Conservation (phyloP, 768 basidiomycete species). For the Phaeolepiota aurea region DNA sequence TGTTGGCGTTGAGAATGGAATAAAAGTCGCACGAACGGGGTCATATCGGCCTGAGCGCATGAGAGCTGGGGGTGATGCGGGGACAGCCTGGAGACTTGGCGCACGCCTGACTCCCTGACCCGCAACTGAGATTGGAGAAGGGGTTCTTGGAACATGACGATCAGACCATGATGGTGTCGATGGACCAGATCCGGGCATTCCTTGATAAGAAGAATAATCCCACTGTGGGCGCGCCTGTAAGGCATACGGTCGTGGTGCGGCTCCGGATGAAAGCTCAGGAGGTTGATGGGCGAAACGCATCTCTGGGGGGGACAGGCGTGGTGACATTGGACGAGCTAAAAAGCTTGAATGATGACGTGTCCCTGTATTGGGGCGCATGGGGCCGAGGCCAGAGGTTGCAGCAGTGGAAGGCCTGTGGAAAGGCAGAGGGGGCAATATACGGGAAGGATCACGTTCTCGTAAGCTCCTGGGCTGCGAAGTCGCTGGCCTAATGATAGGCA, state of each 20-base stretch:
- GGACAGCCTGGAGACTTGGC: conserved; percentile 11
- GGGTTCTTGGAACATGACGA: conserved; percentile 20
- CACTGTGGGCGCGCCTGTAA: conserved; percentile 63
- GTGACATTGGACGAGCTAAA: conserved; percentile 9
- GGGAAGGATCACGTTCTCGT: conserved; percentile 18
- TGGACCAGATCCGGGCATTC: conserved; percentile 26
- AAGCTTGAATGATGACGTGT: not conserved
- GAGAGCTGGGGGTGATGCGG: conserved; percentile 15
- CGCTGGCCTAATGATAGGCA: conserved; percentile 14
- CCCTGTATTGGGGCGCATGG: not conserved
- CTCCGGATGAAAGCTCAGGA: conserved; percentile 18
- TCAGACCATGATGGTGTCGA: conserved; percentile 28
- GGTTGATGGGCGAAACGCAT: conserved; percentile 25
- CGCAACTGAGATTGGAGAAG: conserved; percentile 14
- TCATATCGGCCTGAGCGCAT: conserved; percentile 40
- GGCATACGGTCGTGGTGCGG: conserved; percentile 51
- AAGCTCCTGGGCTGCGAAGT: conserved; percentile 16
- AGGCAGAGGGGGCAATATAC: conserved; percentile 21
- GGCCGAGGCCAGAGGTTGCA: not conserved
- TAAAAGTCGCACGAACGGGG: conserved; percentile 38
- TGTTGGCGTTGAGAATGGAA: conserved; percentile 22
- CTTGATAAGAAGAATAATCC: conserved; percentile 36
- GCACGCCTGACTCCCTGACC: conserved; percentile 13
- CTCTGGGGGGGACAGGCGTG: conserved; percentile 26
- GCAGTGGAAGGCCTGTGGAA: conserved; percentile 16